These are phyloP conservation scores for Aspergillus niger DNA, from an alignment of 2,329 filamentous ascomycete species.

Conservation along the genomic window DNA sequence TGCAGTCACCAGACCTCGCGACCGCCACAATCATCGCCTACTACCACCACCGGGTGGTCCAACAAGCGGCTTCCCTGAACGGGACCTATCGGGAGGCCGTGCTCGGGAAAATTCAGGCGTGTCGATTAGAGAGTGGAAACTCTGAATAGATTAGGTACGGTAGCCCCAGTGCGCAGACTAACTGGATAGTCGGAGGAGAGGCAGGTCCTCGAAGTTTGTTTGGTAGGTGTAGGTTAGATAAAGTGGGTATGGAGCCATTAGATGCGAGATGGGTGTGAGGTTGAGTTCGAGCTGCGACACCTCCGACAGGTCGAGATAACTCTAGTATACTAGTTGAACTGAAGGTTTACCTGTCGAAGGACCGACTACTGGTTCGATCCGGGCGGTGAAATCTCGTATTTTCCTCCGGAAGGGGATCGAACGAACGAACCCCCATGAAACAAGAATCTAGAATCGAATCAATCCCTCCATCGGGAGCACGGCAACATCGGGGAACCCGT, in stretches of 20 bases:
- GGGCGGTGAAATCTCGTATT: too few relatives aligned
- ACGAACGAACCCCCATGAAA: too few relatives aligned
- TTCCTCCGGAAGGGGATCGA: too few relatives aligned
- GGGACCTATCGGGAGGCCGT: constrained; percentile 13
- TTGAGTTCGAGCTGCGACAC: not conserved
- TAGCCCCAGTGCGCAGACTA: not conserved
- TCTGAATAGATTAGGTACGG: constrained; percentile 9
- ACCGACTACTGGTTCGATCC: too few relatives aligned
- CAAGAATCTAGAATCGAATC: too few relatives aligned
- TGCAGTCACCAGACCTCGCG: not conserved
- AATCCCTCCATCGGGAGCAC: too few relatives aligned
- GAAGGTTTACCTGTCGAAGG: too few relatives aligned
- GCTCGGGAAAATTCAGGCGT: constrained; percentile 18
- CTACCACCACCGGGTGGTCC: too few relatives aligned
- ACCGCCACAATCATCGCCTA: not conserved
- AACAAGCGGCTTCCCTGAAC: not conserved
- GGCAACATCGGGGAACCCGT: too few relatives aligned
- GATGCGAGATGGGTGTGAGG: not conserved
- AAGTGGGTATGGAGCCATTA: not conserved
- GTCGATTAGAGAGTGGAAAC: constrained; percentile 18
- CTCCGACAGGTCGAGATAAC: too few relatives aligned
- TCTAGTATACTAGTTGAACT: too few relatives aligned
- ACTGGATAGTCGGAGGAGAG: not conserved
- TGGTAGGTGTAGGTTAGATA: not conserved
- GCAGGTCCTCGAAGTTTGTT: not conserved